Evolutionary conservation across 2,329 filamentous ascomycete species (phyloP).

Genomic region (Aspergillus sp.): DNA sequence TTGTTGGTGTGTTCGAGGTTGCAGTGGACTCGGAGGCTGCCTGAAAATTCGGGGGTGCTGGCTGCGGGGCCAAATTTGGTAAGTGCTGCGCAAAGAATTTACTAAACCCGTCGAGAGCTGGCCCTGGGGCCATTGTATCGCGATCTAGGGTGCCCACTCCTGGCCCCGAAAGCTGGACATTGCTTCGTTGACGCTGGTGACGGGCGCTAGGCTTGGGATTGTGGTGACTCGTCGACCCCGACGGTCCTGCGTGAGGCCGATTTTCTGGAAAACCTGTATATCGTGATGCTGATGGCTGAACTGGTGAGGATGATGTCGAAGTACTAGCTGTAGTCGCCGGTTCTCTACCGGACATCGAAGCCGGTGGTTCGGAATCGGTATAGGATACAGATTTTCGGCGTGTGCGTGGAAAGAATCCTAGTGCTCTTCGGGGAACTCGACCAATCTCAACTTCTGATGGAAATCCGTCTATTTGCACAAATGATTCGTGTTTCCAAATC

Average conservation of each 20-base stretch:
- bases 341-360: constrained; percentile 23
- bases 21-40: constrained; percentile 31
- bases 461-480: constrained; percentile 74
- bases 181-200: constrained; percentile 36
- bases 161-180: constrained; percentile 68
- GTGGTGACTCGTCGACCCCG: constrained; percentile 19
- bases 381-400: constrained; percentile 72
- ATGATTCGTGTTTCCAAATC: constrained; percentile 82
- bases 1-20: constrained; percentile 32
- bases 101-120: constrained; percentile 79
- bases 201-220: constrained; percentile 30
- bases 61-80: constrained; percentile 66
- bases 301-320: constrained; percentile 26
- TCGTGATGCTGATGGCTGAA: constrained; percentile 20
- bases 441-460: constrained; percentile 75
- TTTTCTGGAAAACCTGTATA: constrained; percentile 20
- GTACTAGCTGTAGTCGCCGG: constrained; percentile 12
- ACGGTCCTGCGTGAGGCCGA: constrained; percentile 24
- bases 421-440: constrained; percentile 70
- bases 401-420: constrained; percentile 89
- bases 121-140: constrained; percentile 51
- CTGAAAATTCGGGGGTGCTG: constrained; percentile 48
- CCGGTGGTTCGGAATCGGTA: constrained; percentile 54
- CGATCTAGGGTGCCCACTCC: constrained; percentile 81
- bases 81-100: constrained; percentile 79